A percentile compares a stretch with the other conserved stretches of the same genome.
phyloP scores from a whole-genome alignment of 148 eudicot genomes.

The Chenopodium berlandieri region DNA sequence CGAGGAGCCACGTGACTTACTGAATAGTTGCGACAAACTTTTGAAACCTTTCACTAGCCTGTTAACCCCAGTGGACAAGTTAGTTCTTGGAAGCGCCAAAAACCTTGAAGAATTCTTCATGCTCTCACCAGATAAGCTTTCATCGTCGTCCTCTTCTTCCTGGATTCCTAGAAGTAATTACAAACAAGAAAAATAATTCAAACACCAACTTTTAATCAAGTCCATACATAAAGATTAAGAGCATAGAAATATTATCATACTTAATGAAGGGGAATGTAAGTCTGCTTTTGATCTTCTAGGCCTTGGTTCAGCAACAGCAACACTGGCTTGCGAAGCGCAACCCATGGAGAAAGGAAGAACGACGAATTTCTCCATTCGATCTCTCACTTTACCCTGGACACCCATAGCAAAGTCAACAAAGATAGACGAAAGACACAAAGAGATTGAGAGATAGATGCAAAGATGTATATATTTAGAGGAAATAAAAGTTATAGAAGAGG shows the following conservation, averaged over 20 bases:
- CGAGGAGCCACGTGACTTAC: constrained; percentile 37
- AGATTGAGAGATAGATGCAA: constrained; percentile 6
- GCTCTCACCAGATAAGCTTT: constrained; percentile 42
- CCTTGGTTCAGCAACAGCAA: constrained; percentile 47
- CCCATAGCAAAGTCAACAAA: constrained; percentile 17
- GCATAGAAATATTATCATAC: constrained; percentile 3
- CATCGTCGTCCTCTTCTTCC: constrained; percentile 46
- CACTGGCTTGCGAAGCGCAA: constrained; percentile 64
- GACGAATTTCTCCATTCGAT: constrained; percentile 56
- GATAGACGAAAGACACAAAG: not conserved
- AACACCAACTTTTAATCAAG: not conserved
- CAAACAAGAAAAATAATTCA: not conserved
- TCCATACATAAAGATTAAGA: not conserved
- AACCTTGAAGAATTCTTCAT: constrained; percentile 45
- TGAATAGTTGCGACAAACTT: constrained; percentile 65
- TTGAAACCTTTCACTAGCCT: constrained; percentile 65
- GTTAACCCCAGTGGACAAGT: constrained; percentile 50
- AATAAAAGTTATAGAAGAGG: constrained; percentile 18
- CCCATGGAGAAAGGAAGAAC: constrained; percentile 66
- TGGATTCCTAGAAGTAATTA: constrained; percentile 31
- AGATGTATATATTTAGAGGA: constrained; percentile 7
- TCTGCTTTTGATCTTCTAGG: constrained; percentile 38
- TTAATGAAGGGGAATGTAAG: constrained; percentile 31
- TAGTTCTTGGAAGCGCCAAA: constrained; percentile 42
- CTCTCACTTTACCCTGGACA: constrained; percentile 37